phyloP scores from a whole-genome alignment of 345 rosid genomes.

The Pseudoturritis turrita region DNA sequence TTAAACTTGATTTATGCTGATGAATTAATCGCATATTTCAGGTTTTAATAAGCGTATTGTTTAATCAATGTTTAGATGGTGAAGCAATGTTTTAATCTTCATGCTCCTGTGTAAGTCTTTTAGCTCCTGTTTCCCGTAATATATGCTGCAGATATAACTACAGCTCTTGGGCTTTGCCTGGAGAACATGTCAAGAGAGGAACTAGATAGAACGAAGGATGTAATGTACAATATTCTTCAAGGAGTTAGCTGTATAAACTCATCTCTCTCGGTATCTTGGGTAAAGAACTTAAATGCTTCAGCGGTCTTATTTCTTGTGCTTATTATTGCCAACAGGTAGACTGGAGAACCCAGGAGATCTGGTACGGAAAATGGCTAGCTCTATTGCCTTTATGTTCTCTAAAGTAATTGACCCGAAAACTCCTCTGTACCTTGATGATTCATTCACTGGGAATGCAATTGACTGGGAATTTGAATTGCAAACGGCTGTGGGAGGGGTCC shows the following conservation, averaged over 20 bases:
- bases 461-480: conserved; percentile 86
- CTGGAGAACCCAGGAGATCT: conserved; percentile 77
- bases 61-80: not conserved
- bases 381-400: conserved; percentile 79
- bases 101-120: not conserved
- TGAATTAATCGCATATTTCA: not conserved
- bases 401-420: conserved; percentile 84
- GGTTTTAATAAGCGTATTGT: not conserved
- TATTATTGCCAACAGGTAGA: conserved; percentile 60
- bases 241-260: conserved; percentile 82
- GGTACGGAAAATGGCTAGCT: conserved; percentile 84
- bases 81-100: not conserved
- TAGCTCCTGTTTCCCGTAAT: conserved; percentile 40
- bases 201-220: conserved; percentile 64
- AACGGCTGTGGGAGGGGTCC: conserved; percentile 31
- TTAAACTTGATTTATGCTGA: not conserved
- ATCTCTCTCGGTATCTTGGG: conserved; percentile 26
- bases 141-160: conserved; percentile 59
- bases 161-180: conserved; percentile 86
- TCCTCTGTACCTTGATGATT: conserved; percentile 86
- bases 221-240: conserved; percentile 81
- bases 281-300: conserved; percentile 9
- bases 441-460: conserved; percentile 53
- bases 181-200: conserved; percentile 86
- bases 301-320: conserved; percentile 24